phyloP scores from a whole-genome alignment of 352 stramenopile genomes.

The Pythium brachiatum region DNA sequence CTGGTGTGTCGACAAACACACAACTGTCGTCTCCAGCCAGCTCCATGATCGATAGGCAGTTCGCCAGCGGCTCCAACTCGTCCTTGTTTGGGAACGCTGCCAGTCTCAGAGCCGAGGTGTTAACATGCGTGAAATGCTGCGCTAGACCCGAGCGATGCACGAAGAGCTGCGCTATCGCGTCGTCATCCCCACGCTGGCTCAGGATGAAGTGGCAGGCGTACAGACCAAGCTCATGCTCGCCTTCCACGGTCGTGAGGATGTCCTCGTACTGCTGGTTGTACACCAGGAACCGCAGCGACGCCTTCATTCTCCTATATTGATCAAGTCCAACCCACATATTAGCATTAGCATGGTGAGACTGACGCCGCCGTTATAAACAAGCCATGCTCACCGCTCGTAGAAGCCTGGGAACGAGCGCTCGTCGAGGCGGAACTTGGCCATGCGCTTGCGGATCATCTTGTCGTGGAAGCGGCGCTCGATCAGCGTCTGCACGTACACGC shows the following conservation, averaged over 20 bases:
- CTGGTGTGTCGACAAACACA: conserved; percentile 56
- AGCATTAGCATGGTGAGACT: no score
- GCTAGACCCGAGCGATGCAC: conserved; percentile 41
- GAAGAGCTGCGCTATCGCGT: conserved; percentile 54
- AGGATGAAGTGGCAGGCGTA: conserved; percentile 64
- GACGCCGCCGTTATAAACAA: no score
- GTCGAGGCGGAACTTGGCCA: conserved; percentile 55
- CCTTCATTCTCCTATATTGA: conserved; percentile 42
- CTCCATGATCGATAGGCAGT: conserved; percentile 48
- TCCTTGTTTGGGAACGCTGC: conserved; percentile 32
- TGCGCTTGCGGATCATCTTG: conserved; percentile 73
- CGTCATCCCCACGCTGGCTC: conserved; percentile 33
- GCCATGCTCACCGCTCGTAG: conserved; percentile 50
- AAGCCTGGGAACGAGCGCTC: conserved; percentile 57
- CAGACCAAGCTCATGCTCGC: conserved; percentile 27
- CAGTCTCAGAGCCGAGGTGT: conserved; percentile 27
- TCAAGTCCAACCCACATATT: no score
- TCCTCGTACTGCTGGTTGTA: conserved; percentile 64
- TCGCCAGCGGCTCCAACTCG: conserved; percentile 39
- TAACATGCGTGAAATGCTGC: conserved; percentile 44
- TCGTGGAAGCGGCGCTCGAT: conserved; percentile 43
- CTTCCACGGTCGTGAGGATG: conserved; percentile 35
- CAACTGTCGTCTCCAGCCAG: conserved; percentile 42
- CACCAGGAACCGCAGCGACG: conserved; percentile 56
- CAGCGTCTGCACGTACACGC: conserved; percentile 48